phyloP scores from a whole-genome alignment of 176 grass and related monocot species.

The Lolium rigidum region DNA sequence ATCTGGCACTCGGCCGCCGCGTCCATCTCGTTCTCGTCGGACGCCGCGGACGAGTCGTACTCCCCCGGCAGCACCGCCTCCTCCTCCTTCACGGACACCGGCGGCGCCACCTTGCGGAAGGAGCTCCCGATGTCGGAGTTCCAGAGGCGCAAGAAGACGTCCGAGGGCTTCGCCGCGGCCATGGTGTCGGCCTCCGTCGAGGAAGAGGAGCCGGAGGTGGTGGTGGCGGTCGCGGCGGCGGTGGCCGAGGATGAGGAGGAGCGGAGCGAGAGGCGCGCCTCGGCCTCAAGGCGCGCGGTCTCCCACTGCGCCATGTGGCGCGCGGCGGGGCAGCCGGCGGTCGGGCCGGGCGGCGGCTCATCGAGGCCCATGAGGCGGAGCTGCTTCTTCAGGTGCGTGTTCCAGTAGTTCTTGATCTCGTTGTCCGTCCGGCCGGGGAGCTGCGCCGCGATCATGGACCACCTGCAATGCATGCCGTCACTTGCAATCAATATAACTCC shows the following conservation, averaged over 20 bases:
- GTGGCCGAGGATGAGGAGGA: conserved; percentile 40
- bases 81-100: conserved; percentile 19
- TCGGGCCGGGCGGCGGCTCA: conserved; percentile 40
- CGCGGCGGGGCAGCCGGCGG: conserved; percentile 54
- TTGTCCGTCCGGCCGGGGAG: conserved; percentile 90
- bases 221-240: conserved; percentile 1
- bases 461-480: conserved; percentile 48
- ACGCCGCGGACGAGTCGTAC: conserved; percentile 64
- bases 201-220: conserved; percentile 37
- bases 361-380: conserved; percentile 78
- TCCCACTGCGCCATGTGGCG: conserved; percentile 99
- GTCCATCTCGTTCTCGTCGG: conserved; percentile 49
- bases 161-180: conserved; percentile 29
- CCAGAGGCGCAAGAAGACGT: conserved; percentile 88
- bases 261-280: conserved; percentile 80
- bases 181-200: conserved; percentile 32
- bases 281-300: conserved; percentile 87
- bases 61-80: conserved; percentile 41
- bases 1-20: conserved; percentile 70
- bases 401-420: conserved; percentile 99
- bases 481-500: conserved; percentile 33
- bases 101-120: conserved; percentile 55
- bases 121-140: conserved; percentile 78
- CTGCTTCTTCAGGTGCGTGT: conserved; percentile 98
- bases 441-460: conserved; percentile 94